These are phyloP conservation scores for Fistulifera pelliculosa DNA, from an alignment of 108 stramenopile species.

Conservation along the genomic window DNA sequence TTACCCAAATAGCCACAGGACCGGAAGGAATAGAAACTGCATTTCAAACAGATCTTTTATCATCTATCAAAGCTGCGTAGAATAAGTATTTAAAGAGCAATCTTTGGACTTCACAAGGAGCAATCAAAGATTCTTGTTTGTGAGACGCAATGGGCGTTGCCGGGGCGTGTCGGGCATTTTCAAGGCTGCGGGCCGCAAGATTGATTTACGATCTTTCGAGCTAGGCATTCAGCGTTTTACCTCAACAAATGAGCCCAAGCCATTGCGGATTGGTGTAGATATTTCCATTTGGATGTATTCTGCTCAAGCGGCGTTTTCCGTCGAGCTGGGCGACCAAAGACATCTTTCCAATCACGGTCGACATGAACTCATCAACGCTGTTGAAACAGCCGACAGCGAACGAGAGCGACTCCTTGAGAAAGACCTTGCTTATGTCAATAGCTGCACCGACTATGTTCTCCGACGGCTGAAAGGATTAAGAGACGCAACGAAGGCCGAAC, in stretches of 20 bases:
- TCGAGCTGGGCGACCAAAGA: constrained; percentile 52
- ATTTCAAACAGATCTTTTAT: no score
- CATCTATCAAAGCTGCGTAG: no score
- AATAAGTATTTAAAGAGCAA: no score
- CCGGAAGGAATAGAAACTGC: no score
- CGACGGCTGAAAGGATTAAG: constrained; percentile 32
- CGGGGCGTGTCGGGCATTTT: no score
- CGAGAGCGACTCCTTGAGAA: neutral
- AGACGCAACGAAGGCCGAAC: constrained; percentile 22
- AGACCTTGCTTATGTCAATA: constrained; percentile 24
- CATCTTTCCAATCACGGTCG: constrained; percentile 69
- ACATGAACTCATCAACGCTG: constrained; percentile 22
- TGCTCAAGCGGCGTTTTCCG: constrained; percentile 47
- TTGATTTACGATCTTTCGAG: neutral
- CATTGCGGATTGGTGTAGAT: constrained; percentile 63
- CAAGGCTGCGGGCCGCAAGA: no score
- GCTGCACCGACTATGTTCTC: constrained; percentile 39
- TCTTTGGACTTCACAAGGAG: no score
- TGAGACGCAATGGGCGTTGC: no score
- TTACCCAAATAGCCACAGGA: no score
- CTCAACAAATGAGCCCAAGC: neutral
- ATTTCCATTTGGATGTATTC: constrained; percentile 57
- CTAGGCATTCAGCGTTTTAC: neutral
- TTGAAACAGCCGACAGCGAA: constrained; percentile 8
- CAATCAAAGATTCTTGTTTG: no score